Base-by-base conservation (phyloP, 345 rosid species). In the Alliaria petiolata region DNA sequence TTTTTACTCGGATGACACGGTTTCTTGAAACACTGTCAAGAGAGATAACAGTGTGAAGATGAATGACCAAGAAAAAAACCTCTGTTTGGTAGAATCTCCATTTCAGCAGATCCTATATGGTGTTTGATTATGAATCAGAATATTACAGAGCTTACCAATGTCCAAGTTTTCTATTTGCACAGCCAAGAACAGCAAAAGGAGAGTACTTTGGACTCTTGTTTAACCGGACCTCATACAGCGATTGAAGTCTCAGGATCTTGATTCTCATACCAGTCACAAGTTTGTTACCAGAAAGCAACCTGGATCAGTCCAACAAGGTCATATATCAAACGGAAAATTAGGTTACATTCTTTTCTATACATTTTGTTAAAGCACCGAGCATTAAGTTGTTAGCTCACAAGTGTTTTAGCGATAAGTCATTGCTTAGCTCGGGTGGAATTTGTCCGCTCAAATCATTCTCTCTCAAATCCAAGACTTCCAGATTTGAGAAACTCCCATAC, bases 261-360 rank as follows among this genome's bases (percentile, higher is more conserved):
- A 72, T 38, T 20, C 81, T 78, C 78, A 70, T 71, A 66, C 57
- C 78, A 46, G 84, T 86, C 67, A 79, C 43, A 65, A 95, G 71
- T 53, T 86, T 85, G 75, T 95, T 89, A 52, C 84, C 77, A 70
- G 76, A 78, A 76, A 95, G 84, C 81, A 88, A 85, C 91, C 99
- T 95, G 60, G 8, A 42, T 20, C 50, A 59, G 50, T 70, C 15
- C n/a, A 57, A 57, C 40, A 65, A 63, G n/a, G 38, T 47, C 45
- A 57, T 28, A 10, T n/a, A n/a, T 61, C 36, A 68, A 71, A 15
- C 16, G 52, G 58, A 22, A 7, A 7, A 11, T 8, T 13, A 56
- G 6, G 67, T 57, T 53, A 49, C 49, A 58, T 28, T 5, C 3
- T 56, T 56, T 40, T 49, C n/a, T n/a, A n/a, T n/a, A n/a, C n/a